Base-by-base conservation (phyloP, 768 basidiomycete genomes). In the Termitomyces sp. region DNA sequence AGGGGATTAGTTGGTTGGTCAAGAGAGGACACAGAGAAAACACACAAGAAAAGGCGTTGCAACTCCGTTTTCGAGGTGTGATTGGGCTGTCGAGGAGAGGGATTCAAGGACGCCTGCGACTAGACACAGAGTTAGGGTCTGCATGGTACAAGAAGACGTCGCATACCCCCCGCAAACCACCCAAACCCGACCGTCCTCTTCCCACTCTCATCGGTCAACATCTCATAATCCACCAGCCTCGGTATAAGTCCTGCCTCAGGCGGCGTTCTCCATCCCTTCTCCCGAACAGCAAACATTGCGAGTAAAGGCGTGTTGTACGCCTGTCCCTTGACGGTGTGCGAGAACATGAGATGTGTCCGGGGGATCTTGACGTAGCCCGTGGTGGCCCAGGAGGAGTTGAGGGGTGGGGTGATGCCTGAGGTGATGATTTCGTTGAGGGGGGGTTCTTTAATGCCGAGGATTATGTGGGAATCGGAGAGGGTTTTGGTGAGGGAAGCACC, bases 401-500 rank as follows among this genome's bases (percentile, higher is more conserved):
- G 24, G 79, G 76, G 30, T 8, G 51, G n/a, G 9, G 30, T 2
- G 17, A 41, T 8, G 11, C 22, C 15, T n/a, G 70, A 66, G 19
- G 75, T 77, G 62, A 83, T 64, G 30, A 93, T 74, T 59, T 87
- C 82, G 26, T 70, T 46, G 6, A 94, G 66, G 9, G 88, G 87
- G 0, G 87, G 83, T 67, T 97, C 94, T 63, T 97, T 97, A 70
- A 97, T 93, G 2, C 94, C 94, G 5, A 94, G 64, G 32, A 93
- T 69, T 50, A 97, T 82, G 59, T 93, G 85, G 0, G 90, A 84
- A 6, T 79, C 72, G 3, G 72, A 68, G 17, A 92, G 76, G n/a
- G 71, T 74, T 11, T 77, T 64, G 53, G 78, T 76, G 52, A 93
- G 66, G 15, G 67, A 73, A 19, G 94, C 93, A 15, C 94, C 94